Evolutionary conservation across 108 stramenopile genomes (phyloP), one percentile per base, ranked within the genome.

Genomic region (Pseudonitzschia delicatissima): DNA sequence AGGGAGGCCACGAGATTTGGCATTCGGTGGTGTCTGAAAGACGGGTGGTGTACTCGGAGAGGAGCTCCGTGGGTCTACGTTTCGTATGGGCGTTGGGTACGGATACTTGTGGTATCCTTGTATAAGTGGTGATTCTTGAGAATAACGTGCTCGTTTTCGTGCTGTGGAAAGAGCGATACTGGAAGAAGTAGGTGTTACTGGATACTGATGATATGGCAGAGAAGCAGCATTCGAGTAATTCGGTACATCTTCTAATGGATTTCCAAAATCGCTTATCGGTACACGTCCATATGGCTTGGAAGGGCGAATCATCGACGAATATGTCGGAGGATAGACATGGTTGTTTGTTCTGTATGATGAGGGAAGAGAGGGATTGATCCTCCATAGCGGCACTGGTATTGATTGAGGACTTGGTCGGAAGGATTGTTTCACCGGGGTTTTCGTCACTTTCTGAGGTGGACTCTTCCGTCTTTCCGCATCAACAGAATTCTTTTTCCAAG

Each of bases 91-190:
- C 3, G 53, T 55, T 17, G 53, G 53, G 12, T 55, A 55, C 12
- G 53, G 53, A 55, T 55, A 55, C 53, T 27, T 12, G 20, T 61
- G 60, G 21, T 40, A 61, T 0, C 60, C 60, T 12, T 37, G 39
- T 20, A 61, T 37, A n/a, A 61, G 60, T 9, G 60, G 60, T 8
- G 60, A 61, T 61, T 61, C 60, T 15, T 61, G 60, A 55, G 29
- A 25, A 29, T 40, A 61, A 4, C 60, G 4, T 7, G 35, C 17
- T 40, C 60, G 60, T 61, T 42, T 61, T 37, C 26, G 25, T 40
- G 60, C 21, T 21, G 34, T n/a, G 15, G 60, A 12, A 18, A 26
- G 35, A 42, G 36, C 60, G 20, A 61, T 61, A 13, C 20, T 61
- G 3, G 39, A 21, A 61, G 37, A 26, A 18, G 34, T 9, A 40